phyloP scores from a whole-genome alignment of 306 rosid genomes.

The Ammopiptanthus mongolicus region DNA sequence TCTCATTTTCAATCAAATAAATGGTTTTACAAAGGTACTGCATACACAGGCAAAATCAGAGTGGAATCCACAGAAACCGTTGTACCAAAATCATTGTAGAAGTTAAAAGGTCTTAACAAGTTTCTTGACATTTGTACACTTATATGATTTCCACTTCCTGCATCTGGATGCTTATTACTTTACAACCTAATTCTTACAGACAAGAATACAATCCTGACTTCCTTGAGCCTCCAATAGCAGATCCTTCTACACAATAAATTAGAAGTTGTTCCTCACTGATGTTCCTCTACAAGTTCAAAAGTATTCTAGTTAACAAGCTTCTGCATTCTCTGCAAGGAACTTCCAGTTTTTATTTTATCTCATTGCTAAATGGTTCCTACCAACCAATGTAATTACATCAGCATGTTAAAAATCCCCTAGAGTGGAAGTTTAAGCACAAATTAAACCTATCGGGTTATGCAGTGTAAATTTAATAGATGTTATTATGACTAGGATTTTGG shows the following conservation, averaged over 20 bases:
- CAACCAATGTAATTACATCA: not conserved
- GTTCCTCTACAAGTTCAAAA: not conserved
- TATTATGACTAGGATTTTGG: no score
- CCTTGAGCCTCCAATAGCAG: not conserved
- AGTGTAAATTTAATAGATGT: no score
- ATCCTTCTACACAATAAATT: not conserved
- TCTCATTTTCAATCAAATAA: not conserved
- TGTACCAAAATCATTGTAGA: not conserved
- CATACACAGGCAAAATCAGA: not conserved
- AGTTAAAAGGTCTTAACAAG: not conserved
- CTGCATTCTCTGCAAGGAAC: not conserved
- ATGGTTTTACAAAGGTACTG: not conserved
- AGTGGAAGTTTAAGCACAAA: not conserved
- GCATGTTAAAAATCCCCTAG: not conserved
- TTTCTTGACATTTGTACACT: not conserved
- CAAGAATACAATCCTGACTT: not conserved
- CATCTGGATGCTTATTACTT: not conserved
- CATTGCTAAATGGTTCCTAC: not conserved
- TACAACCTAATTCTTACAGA: not conserved
- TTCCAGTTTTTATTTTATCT: not conserved
- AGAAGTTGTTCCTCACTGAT: not conserved
- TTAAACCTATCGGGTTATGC: no score
- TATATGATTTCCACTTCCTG: not conserved
- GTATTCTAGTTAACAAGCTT: not conserved
- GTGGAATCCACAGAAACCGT: not conserved